Evolutionary conservation across 1,139 yeast genomes (phyloP).

Genomic region (Taphrina pruni): DNA sequence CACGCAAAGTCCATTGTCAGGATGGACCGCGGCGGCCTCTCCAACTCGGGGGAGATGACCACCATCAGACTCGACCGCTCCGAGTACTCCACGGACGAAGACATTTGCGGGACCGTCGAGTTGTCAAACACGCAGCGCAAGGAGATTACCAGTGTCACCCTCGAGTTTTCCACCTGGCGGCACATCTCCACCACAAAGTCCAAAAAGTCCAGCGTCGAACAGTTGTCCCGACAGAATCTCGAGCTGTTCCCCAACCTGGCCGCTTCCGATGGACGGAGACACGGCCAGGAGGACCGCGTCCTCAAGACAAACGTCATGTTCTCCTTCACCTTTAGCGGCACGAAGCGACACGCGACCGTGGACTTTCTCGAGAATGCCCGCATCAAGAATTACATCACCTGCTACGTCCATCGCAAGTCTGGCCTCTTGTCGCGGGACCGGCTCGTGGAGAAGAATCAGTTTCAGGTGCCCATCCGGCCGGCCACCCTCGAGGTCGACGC

Average conservation of each 20-base stretch:
- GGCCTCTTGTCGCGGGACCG: slow-evolving; percentile 33
- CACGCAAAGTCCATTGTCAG: not conserved
- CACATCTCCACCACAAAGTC: slow-evolving; percentile 21
- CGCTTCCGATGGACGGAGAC: slow-evolving; percentile 11
- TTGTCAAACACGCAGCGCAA: slow-evolving; percentile 28
- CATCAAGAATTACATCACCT: slow-evolving; percentile 38
- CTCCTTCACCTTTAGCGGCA: slow-evolving; percentile 29
- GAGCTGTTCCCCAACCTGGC: slow-evolving; percentile 33
- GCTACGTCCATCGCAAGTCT: slow-evolving; percentile 31
- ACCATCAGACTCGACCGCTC: slow-evolving; percentile 19
- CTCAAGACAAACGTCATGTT: slow-evolving; percentile 35
- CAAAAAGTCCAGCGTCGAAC: slow-evolving; percentile 31
- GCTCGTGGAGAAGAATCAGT: slow-evolving; percentile 32
- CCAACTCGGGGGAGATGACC: slow-evolving; percentile 30
- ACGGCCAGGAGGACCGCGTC: slow-evolving; percentile 33
- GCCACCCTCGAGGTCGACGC: slow-evolving; percentile 35
- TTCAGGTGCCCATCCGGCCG: slow-evolving; percentile 25
- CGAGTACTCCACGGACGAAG: slow-evolving; percentile 22
- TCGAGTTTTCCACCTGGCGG: slow-evolving; percentile 35
- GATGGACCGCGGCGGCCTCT: slow-evolving; percentile 23
- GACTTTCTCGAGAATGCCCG: slow-evolving; percentile 34
- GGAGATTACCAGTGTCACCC: slow-evolving; percentile 31
- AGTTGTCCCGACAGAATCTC: slow-evolving; percentile 29
- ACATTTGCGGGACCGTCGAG: slow-evolving; percentile 34
- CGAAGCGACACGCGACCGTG: slow-evolving; percentile 30